Evolutionary conservation across 2,329 filamentous ascomycete species (phyloP).

Genomic region (Trichoderma cornu-damae): DNA sequence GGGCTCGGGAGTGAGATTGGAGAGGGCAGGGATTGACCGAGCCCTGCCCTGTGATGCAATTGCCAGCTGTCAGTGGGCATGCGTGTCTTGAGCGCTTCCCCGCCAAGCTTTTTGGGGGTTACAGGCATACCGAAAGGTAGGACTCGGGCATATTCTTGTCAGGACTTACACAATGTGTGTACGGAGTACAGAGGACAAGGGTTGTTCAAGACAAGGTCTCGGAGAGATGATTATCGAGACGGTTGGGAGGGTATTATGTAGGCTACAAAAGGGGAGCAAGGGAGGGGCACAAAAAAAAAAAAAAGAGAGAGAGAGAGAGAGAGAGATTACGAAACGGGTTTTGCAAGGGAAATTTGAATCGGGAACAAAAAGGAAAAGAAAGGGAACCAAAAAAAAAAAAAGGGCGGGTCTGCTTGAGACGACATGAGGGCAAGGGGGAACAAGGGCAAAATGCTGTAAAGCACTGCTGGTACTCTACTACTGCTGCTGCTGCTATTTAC

Average conservation of each 20-base stretch:
- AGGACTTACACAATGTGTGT: not conserved
- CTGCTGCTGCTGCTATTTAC: no score
- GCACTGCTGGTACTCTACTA: no score
- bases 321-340: no score
- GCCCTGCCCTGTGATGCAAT: conserved; percentile 13
- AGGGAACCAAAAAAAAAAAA: not conserved
- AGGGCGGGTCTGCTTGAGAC: not conserved
- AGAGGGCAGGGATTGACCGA: conserved; percentile 5
- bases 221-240: not conserved
- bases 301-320: not conserved
- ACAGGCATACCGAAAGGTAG: not conserved
- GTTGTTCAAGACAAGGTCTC: conserved; percentile 12
- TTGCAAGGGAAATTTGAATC: not conserved
- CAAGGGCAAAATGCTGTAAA: not conserved
- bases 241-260: not conserved
- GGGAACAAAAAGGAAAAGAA: not conserved
- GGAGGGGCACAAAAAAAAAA: not conserved
- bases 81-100: conserved; percentile 3
- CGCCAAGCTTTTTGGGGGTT: not conserved
- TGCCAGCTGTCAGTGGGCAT: conserved; percentile 19
- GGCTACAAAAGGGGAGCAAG: not conserved
- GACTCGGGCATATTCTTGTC: not conserved
- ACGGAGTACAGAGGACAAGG: not conserved
- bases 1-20: conserved; percentile 15
- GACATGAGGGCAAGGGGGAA: not conserved